Evolutionary conservation across 768 basidiomycete species (phyloP), one percentile per base, ranked within the genome.

Genomic region (Panaeolus cyanescens): DNA sequence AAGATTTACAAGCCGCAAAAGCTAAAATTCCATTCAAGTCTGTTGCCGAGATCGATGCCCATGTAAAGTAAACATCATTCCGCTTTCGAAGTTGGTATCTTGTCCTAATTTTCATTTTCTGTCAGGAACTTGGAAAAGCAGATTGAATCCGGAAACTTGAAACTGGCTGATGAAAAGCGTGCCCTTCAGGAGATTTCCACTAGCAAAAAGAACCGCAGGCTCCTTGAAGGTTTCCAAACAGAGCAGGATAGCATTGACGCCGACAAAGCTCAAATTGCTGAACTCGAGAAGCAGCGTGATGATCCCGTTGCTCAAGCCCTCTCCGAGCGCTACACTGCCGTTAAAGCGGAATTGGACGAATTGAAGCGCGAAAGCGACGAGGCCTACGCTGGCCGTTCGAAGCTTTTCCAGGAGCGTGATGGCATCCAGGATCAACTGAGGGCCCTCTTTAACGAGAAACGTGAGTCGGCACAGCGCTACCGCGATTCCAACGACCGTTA

Each of bases 101-200:
- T 53, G 39, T 37, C 59, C 36, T 63, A 61, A 58, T 65, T 60
- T 62, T 63, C 59, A 32, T 53, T 58, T 17, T 68, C n/a, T n/a
- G n/a, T n/a, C n/a, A 96, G 94, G 67, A 80, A 88, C 62, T 80
- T 97, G 62, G 93, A 99, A 55, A 90, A 86, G 70, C 92, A 95
- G 72, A 89, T 99, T 57, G 96, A 99, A 71, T 93, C 93, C 4
- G 96, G 96, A 25, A 86, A 68, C 61, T 83, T 99, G 83, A 97
- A 93, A 72, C 83, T 99, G 61, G 95, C 89, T 28, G 96, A 97
- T 59, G 97, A 99, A 77, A 98, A 97, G 77, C 89, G 94, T 56
- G 92, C 95, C 4, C 83, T 99, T n/a, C 84, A 86, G 65, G 96
- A 99, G 68, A 96, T 99, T 63, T 85, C 82, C 63, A 81, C 83